Evolutionary conservation across 371 early-diverging fungal species (phyloP).

Genomic region (Syncephalastrum sp.): DNA sequence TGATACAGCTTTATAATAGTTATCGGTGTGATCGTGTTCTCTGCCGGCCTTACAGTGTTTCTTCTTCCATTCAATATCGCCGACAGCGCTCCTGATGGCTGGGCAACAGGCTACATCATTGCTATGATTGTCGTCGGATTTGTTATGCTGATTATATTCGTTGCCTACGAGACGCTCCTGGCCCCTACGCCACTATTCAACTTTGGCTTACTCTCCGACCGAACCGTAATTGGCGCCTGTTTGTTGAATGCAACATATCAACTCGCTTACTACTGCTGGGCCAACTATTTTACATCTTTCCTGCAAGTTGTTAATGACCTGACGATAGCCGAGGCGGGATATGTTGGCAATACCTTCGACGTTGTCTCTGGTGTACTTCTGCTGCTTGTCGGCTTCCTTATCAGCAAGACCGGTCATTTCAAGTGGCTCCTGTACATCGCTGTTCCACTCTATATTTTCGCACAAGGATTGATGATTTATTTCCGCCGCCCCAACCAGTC

Average conservation of each 20-base stretch:
- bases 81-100: constrained; percentile 17
- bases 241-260: constrained; percentile 18
- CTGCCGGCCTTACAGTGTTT: constrained; percentile 16
- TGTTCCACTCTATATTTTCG: constrained; percentile 18
- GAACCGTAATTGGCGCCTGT: constrained; percentile 19
- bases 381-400: constrained; percentile 13
- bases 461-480: constrained; percentile 21
- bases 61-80: constrained; percentile 21
- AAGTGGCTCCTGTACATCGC: constrained; percentile 19
- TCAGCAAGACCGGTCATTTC: constrained; percentile 16
- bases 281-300: constrained; percentile 15
- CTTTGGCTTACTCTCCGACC: constrained; percentile 8
- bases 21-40: constrained; percentile 13
- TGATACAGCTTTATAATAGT: constrained; percentile 9
- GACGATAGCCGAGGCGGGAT: constrained; percentile 14
- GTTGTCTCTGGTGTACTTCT: constrained; percentile 18
- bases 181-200: constrained; percentile 14
- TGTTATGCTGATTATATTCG: constrained; percentile 12
- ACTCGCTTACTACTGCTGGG: constrained; percentile 18
- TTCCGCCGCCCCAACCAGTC: constrained; percentile 23
- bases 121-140: constrained; percentile 21
- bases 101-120: constrained; percentile 17
- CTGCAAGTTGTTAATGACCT: constrained; percentile 17
- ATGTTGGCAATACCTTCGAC: constrained; percentile 16
- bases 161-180: constrained; percentile 6